These are phyloP conservation scores for Elaeis guineensis DNA, from an alignment of 176 grass and related monocot species.

Conservation along the genomic window DNA sequence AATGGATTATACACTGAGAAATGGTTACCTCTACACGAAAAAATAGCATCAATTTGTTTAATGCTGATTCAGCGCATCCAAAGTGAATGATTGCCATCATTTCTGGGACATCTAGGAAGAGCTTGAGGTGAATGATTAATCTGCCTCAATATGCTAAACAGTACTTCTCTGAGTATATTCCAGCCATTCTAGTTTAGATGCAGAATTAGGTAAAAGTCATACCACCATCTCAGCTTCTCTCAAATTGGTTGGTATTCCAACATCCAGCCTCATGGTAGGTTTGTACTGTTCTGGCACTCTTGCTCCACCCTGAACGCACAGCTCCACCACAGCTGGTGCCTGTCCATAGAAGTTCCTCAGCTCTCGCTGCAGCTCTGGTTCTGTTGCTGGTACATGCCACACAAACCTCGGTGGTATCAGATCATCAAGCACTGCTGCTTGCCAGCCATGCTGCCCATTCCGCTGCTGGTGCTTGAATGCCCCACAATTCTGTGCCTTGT, in stretches of 20 bases:
- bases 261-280: slow-evolving; percentile 75
- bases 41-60: no score
- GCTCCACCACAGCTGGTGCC: slow-evolving; percentile 86
- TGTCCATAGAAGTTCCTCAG: slow-evolving; percentile 91
- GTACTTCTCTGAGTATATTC: neutral
- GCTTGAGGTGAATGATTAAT: no score
- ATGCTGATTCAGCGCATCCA: no score
- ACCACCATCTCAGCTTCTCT: slow-evolving; percentile 92
- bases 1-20: no score
- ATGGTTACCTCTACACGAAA: no score
- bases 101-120: no score
- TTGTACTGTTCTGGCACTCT: slow-evolving; percentile 72
- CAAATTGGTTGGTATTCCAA: slow-evolving; percentile 74
- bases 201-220: slow-evolving; percentile 22
- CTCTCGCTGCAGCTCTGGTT: slow-evolving; percentile 56
- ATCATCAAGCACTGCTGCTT: slow-evolving; percentile 66
- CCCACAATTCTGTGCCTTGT: slow-evolving; percentile 89
- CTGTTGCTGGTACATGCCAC: slow-evolving; percentile 76
- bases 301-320: slow-evolving; percentile 57
- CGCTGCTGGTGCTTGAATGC: slow-evolving; percentile 95
- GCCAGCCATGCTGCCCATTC: slow-evolving; percentile 95
- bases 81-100: no score
- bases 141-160: no score
- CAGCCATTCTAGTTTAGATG: neutral
- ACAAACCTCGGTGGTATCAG: slow-evolving; percentile 76